Percentiles rank a stretch among this genome's conserved stretches.
Evolutionary conservation across 1,284 basidiomycete genomes (phyloP).

Genomic region (Heterobasidion occidentale): DNA sequence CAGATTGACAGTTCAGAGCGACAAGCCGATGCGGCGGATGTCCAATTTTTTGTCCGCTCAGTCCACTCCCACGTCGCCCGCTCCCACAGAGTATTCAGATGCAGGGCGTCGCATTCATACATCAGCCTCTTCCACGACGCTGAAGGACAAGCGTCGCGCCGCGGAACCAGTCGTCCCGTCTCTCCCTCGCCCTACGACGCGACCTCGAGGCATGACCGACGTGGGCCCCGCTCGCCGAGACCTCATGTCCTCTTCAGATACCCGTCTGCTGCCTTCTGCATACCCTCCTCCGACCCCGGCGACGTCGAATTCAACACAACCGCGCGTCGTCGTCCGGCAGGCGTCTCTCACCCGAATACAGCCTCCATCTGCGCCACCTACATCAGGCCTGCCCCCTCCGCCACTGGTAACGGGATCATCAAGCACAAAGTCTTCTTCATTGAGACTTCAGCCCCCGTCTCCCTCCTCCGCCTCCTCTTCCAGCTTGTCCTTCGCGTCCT

Average conservation of each 20-base stretch:
- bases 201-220: constrained; percentile 49
- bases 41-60: constrained; percentile 2
- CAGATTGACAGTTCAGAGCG: constrained; percentile 11
- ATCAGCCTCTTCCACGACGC: constrained; percentile 11
- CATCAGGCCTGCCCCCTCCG: constrained; percentile 9
- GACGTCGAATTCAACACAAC: constrained; percentile 9
- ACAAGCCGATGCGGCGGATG: constrained; percentile 8
- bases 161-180: constrained; percentile 16
- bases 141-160: constrained; percentile 9
- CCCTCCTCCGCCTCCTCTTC: constrained; percentile 21
- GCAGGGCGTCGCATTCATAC: constrained; percentile 3
- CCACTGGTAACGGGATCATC: constrained; percentile 1
- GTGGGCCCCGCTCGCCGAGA: constrained; percentile 3
- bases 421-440: not conserved
- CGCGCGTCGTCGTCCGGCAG: constrained; percentile 12
- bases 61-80: constrained; percentile 2
- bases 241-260: constrained; percentile 1
- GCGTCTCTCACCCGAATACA: constrained; percentile 9
- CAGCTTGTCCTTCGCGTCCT: constrained; percentile 35
- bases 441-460: not conserved
- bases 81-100: not conserved
- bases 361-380: constrained; percentile 9
- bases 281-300: not conserved
- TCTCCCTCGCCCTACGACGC: constrained; percentile 17
- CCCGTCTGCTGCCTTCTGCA: not conserved